Evolutionary conservation across 768 basidiomycete species (phyloP).

Genomic region (Ephemerocybe angulata): DNA sequence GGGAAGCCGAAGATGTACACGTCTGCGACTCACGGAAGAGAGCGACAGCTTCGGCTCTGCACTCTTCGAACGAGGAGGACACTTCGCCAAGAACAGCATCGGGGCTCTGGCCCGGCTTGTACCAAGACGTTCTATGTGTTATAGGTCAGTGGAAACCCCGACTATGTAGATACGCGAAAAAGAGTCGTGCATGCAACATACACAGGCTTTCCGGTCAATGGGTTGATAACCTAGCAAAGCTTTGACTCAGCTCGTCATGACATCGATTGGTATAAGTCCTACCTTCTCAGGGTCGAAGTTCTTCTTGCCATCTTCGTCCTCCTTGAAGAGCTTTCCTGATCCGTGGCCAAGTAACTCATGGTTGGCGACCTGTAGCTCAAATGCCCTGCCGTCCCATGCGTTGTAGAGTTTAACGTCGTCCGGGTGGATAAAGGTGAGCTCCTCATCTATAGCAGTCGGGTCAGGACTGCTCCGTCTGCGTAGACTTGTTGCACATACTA

Average conservation of each 20-base stretch:
- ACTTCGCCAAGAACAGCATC: constrained; percentile 82
- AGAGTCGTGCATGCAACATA: constrained; percentile 27
- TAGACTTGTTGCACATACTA: constrained; percentile 38
- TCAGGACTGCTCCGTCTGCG: background rate
- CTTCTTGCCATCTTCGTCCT: constrained; percentile 67
- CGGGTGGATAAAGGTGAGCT: constrained; percentile 78
- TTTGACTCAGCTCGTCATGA: background rate
- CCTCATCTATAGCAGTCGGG: constrained; percentile 50
- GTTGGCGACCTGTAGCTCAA: constrained; percentile 87
- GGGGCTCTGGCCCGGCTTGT: constrained; percentile 82
- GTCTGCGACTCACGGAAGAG: constrained; percentile 59
- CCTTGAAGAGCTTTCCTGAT: constrained; percentile 78
- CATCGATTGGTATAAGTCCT: constrained; percentile 7
- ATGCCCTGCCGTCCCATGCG: constrained; percentile 72
- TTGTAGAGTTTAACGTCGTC: constrained; percentile 74
- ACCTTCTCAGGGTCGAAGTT: constrained; percentile 78
- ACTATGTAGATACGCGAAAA: too few species aligned
- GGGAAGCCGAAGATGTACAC: constrained; percentile 4
- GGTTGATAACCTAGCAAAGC: constrained; percentile 62
- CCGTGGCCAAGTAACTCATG: constrained; percentile 88
- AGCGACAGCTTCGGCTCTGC: constrained; percentile 86
- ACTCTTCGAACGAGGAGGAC: constrained; percentile 90
- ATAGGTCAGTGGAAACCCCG: constrained; percentile 3
- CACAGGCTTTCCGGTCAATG: constrained; percentile 75
- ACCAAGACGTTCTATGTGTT: constrained; percentile 70